phyloP scores from a whole-genome alignment of 345 rosid species.

The Gossypium herbaceum region DNA sequence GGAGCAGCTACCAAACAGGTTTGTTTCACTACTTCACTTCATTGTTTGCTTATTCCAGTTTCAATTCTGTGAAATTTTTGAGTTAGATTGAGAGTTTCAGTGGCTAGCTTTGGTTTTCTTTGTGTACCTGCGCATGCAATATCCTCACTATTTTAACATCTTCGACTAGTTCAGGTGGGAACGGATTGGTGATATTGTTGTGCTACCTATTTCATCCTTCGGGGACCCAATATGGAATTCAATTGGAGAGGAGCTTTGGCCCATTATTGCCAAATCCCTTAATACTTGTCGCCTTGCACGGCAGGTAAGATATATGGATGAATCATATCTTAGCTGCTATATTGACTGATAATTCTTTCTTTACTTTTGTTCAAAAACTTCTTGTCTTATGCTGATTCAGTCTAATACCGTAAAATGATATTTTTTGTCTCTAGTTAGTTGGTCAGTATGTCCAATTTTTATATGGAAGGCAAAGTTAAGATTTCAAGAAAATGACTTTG shows the following conservation, averaged over 20 bases:
- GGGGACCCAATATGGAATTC: conserved; percentile 72
- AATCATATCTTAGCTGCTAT: neutral
- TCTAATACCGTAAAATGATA: neutral
- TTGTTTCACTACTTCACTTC: conserved; percentile 17
- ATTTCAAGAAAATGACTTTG: neutral
- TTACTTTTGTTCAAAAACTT: neutral
- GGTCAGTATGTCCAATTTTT: neutral
- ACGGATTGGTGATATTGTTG: conserved; percentile 77
- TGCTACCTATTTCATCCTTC: conserved; percentile 75
- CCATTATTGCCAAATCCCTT: conserved; percentile 56
- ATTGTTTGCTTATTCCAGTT: conserved; percentile 11
- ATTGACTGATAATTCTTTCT: neutral
- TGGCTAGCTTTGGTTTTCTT: neutral
- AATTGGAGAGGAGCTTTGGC: conserved; percentile 71
- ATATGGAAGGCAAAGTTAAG: neutral
- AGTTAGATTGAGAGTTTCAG: neutral
- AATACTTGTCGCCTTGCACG: conserved; percentile 65
- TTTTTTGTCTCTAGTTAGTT: neutral
- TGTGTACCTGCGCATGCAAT: neutral
- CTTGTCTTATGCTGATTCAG: neutral
- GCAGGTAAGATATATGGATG: conserved; percentile 48
- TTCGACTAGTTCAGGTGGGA: conserved; percentile 67
- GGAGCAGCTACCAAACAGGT: conserved; percentile 74
- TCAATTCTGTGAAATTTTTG: neutral
- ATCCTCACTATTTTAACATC: conserved; percentile 9